Evolutionary conservation across 2,329 filamentous ascomycete genomes (phyloP), one percentile per base, ranked within the genome.

Genomic region (Botrytis hyacinthi): DNA sequence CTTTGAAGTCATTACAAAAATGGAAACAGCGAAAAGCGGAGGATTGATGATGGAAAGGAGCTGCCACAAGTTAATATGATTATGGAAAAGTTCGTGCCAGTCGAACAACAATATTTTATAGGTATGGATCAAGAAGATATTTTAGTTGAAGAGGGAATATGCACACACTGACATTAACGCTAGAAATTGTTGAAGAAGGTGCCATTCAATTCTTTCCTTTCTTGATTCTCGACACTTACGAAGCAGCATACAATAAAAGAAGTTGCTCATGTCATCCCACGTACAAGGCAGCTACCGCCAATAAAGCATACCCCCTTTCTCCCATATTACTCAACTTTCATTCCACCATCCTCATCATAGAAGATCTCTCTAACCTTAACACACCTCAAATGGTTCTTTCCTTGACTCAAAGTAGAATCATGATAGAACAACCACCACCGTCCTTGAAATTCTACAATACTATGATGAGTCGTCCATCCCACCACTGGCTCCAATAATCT

Each of bases 391-490:
- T 95, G 92, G 79, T 91, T 89, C 70, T 92, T 88, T 0, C 91
- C 91, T 26, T 86, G 85, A 71, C 90, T 92, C 73, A 93, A 81
- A 80, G 89, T 88, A 74, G 89, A 89, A 83, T 94, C 92, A 80
- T 94, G 92, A 80, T 94, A 90, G 81, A 94, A 94, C 73, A 95
- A 81, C 82, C 89, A 94, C 88, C 92, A 94, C 76, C 86, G 87
- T 6, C 87, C 90, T 82, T 88, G 81, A 79, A 92, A 93, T 84
- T 94, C 91, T 16, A 91, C 91, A 77, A 95, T 91, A 4, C 90
- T 92, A 81, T 94, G 92, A 82, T 94, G 92, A 72, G 92, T 95
- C 61, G 92, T 94, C 92, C 92, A 95, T 1, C 92, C 92, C 40
- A 92, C 81, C 8, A 95, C 92, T 0, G 92, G 92, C 84, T 94